These are phyloP conservation scores for Leccinum longicurvipes DNA, from an alignment of 768 basidiomycete genomes.

Conservation along the genomic window DNA sequence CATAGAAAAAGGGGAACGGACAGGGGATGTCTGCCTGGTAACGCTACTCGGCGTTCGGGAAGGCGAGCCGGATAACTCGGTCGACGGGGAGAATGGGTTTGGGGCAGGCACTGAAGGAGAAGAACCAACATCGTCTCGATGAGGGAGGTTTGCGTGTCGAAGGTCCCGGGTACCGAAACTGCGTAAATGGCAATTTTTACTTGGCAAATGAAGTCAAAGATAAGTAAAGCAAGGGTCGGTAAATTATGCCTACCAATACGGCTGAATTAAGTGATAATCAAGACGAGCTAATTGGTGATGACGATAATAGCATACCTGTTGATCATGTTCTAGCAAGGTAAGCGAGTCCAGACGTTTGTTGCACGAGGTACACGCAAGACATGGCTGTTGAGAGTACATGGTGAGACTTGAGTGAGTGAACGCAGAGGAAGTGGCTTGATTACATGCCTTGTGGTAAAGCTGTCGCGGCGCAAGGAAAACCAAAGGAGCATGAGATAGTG, in stretches of 20 bases:
- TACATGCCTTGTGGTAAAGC: constrained; percentile 75
- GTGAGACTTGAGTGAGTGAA: constrained; percentile 1
- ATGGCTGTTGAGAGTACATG: constrained; percentile 47
- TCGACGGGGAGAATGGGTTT: constrained; percentile 16
- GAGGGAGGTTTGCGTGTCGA: constrained; percentile 66
- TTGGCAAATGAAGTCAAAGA: constrained; percentile 28
- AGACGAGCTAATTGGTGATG: not conserved
- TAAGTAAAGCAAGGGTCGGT: not conserved
- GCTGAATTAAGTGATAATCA: constrained; percentile 24
- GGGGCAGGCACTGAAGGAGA: constrained; percentile 33
- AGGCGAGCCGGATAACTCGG: constrained; percentile 9
- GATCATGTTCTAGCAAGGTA: constrained; percentile 77
- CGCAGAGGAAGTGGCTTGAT: not conserved
- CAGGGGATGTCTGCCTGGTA: constrained; percentile 25
- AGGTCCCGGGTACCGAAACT: constrained; percentile 75
- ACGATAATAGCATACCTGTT: constrained; percentile 50
- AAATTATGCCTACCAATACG: constrained; percentile 39
- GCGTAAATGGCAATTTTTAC: constrained; percentile 80
- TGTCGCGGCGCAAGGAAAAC: constrained; percentile 26
- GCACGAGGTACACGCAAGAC: constrained; percentile 74
- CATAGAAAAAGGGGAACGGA: constrained; percentile 34
- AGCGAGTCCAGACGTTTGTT: constrained; percentile 76
- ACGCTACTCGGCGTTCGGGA: constrained; percentile 17
- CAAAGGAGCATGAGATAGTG: not conserved
- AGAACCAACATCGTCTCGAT: constrained; percentile 37